These are phyloP conservation scores for Aspergillus sojae DNA, from an alignment of 2,329 filamentous ascomycete species.

Conservation along the genomic window DNA sequence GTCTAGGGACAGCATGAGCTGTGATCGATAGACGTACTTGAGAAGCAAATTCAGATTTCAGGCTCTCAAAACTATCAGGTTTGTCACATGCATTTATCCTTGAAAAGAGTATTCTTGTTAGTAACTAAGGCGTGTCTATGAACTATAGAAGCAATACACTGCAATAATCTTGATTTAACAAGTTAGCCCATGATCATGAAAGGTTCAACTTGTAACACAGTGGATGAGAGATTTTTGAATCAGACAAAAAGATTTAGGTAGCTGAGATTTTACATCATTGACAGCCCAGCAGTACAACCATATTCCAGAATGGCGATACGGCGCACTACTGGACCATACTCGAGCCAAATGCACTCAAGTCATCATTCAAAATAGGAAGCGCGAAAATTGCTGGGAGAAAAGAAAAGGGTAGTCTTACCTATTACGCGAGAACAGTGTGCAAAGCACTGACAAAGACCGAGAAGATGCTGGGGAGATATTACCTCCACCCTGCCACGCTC, in stretches of 20 bases:
- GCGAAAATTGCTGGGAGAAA: constrained; percentile 11
- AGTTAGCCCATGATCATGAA: constrained; percentile 5
- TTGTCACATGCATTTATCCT: constrained; percentile 95
- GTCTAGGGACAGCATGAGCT: constrained; percentile 37
- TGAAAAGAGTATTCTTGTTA: constrained; percentile 37
- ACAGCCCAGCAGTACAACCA: constrained; percentile 63
- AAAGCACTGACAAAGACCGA: constrained; percentile 1
- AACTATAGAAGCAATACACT: constrained; percentile 7
- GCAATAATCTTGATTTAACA: constrained; percentile 6
- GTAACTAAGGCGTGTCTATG: constrained; percentile 19
- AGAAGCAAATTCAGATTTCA: constrained; percentile 80
- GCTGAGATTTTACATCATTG: constrained; percentile 99
- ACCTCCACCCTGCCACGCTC: constrained; percentile 92
- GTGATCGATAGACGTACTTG: constrained; percentile 68
- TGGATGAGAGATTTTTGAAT: constrained; percentile 39
- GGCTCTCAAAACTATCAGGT: constrained; percentile 80
- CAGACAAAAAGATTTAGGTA: constrained; percentile 96
- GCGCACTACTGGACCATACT: constrained; percentile 73
- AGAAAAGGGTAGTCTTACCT: constrained; percentile 28
- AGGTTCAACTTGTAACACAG: constrained; percentile 12
- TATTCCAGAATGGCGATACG: constrained; percentile 76
- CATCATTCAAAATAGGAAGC: constrained; percentile 68
- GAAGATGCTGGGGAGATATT: constrained; percentile 17
- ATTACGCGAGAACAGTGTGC: constrained; percentile 30
- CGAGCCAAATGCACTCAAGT: constrained; percentile 99